phyloP scores from a whole-genome alignment of 371 early-diverging fungal species.

The Syncephalastrum sp. region DNA sequence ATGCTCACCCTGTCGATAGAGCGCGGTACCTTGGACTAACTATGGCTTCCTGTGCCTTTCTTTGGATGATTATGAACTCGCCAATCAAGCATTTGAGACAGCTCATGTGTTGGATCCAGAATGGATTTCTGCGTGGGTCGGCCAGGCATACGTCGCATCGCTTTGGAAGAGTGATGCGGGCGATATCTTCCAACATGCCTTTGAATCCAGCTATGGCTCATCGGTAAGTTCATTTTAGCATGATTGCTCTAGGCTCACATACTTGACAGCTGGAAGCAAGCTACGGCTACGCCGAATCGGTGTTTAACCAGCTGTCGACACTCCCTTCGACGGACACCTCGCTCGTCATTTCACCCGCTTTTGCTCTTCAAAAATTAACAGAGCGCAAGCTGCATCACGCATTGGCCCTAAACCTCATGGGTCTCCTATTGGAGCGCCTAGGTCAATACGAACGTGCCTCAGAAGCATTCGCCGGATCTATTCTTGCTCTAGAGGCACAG shows the following conservation, averaged over 20 bases:
- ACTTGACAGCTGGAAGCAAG: constrained; percentile 59
- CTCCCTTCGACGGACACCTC: constrained; percentile 5
- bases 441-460: constrained; percentile 68
- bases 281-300: constrained; percentile 69
- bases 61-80: constrained; percentile 76
- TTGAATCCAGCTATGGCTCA: constrained; percentile 63
- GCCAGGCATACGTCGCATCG: constrained; percentile 79
- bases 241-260: background rate
- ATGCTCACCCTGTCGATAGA: constrained; percentile 23
- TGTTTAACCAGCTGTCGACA: constrained; percentile 39
- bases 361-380: constrained; percentile 72
- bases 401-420: constrained; percentile 70
- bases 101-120: constrained; percentile 85
- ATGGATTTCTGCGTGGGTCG: constrained; percentile 79
- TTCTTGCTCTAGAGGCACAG: constrained; percentile 48
- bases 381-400: constrained; percentile 65
- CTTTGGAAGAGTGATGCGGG: constrained; percentile 47
- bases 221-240: constrained; percentile 26
- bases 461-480: constrained; percentile 60
- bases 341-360: constrained; percentile 49
- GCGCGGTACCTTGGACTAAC: constrained; percentile 78
- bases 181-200: constrained; percentile 76
- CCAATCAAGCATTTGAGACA: constrained; percentile 70
- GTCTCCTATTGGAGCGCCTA: constrained; percentile 73
- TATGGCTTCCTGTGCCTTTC: constrained; percentile 82